A percentile compares a stretch with the other conserved stretches of the same genome.
Evolutionary conservation across 768 basidiomycete genomes (phyloP).

Genomic region (Xerocomellus intermedius): DNA sequence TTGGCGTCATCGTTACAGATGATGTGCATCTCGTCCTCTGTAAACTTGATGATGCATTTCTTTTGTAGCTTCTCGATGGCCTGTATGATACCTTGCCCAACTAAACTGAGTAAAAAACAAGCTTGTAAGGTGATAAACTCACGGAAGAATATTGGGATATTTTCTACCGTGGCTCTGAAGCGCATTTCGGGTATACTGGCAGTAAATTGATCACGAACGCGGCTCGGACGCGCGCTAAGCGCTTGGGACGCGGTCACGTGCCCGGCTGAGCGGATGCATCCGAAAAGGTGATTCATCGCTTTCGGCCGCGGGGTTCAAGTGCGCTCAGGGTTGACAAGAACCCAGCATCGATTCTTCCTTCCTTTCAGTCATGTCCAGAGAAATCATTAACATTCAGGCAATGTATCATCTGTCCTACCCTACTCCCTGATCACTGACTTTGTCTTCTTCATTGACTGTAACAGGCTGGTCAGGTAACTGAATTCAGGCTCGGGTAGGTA

Average conservation of each 20-base stretch:
- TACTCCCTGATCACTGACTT: conserved; percentile 7
- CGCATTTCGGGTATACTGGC: conserved; percentile 42
- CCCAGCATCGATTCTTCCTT: conserved; percentile 16
- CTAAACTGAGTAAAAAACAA: neutral
- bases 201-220: too few species aligned
- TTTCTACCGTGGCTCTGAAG: conserved; percentile 58
- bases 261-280: conserved; percentile 8
- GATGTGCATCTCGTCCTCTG: conserved; percentile 69
- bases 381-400: conserved; percentile 83
- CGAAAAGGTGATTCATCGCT: conserved; percentile 17
- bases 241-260: conserved; percentile 27
- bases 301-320: conserved; percentile 8
- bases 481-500: neutral
- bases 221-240: too few species aligned
- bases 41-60: conserved; percentile 79
- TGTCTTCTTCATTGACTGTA: neutral
- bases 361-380: conserved; percentile 56
- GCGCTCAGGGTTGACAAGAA: conserved; percentile 1
- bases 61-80: conserved; percentile 83
- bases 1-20: conserved; percentile 80
- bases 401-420: conserved; percentile 4
- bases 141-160: conserved; percentile 58
- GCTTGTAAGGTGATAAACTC: conserved; percentile 13
- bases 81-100: conserved; percentile 65
- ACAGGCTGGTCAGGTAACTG: conserved; percentile 68